Base-by-base conservation (phyloP, 805 yeast genomes). In the Yamadazyma endophytica region DNA sequence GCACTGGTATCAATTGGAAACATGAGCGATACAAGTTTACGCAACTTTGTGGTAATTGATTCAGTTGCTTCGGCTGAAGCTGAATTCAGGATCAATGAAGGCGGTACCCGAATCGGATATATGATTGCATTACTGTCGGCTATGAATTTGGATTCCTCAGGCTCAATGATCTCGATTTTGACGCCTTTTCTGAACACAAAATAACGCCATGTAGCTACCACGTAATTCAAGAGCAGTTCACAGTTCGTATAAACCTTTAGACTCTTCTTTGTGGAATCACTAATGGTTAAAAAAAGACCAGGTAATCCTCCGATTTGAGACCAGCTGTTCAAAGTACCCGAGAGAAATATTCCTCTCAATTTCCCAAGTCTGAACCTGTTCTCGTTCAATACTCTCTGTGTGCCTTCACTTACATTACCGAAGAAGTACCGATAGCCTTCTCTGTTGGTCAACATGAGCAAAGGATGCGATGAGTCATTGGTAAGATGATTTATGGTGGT, bases 231-330 rank as follows among this genome's bases (percentile, higher is more conserved):
- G 11, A 61, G 35, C 22, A 43, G 44, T 29, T 53, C 37, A 18
- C 55, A 55, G 34, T 70, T 64, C 29, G 77, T 73, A 44, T 58
- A 70, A 1, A 86, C 58, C n/a, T 68, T 68, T 22, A 84, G 51
- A 5, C 65, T 65, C 28, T 72, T 70, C 39, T 71, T 67, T 2
- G 87, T 88, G 44, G 86, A 83, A 44, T 87, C 96, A 35, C 85
- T 78, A 9, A 83, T 66, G 0, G 97, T 86, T 30, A 90, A 60
- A 29, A 90, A 74, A 46, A 86, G 60, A 0, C 98, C 98, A 0
- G 97, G 97, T 5, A 90, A 56, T 0, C 98, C 98, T n/a, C 95
- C 86, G 2, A 87, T 60, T n/a, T 80, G 69, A 5, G 70, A 54
- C 96, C 96, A 90, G 32, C 71, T 56, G 13, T 51, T 40, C 8